Evolutionary conservation across 352 stramenopile genomes (phyloP).

Genomic region (Thalassiosira livingstoniorum): DNA sequence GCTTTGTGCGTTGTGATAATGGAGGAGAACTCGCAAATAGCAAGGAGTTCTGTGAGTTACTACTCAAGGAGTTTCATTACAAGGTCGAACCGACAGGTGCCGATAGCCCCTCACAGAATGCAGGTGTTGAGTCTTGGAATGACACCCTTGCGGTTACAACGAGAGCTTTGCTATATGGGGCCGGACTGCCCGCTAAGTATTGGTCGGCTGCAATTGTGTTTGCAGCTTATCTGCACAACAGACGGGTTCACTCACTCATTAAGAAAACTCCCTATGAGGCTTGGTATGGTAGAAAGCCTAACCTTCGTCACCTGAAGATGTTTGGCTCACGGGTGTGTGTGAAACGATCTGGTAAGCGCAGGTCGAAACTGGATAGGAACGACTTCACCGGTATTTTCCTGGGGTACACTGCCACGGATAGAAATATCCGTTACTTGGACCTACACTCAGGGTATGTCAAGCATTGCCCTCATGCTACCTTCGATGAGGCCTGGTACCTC

Average conservation of each 20-base stretch:
- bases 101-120: neutral
- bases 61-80: neutral
- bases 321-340: slow-evolving; percentile 13
- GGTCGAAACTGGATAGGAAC: slow-evolving; percentile 21
- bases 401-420: slow-evolving; percentile 22
- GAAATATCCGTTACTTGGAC: slow-evolving; percentile 38
- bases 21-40: neutral
- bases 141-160: neutral
- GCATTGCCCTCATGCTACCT: slow-evolving; percentile 20
- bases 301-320: neutral
- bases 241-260: neutral
- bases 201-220: neutral
- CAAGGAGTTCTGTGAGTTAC: neutral
- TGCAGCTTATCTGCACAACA: neutral
- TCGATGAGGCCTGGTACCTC: slow-evolving; percentile 36
- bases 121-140: neutral
- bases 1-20: neutral
- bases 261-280: neutral
- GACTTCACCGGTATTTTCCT: slow-evolving; percentile 32
- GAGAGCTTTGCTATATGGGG: too few species aligned
- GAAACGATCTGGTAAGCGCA: slow-evolving; percentile 19
- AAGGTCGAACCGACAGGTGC: neutral
- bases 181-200: too few species aligned
- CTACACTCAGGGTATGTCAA: slow-evolving; percentile 12
- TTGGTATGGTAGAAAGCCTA: neutral